Percentiles rank a stretch among this genome's conserved stretches.
These are phyloP conservation scores for barley (Hordeum vulgare) DNA, from an alignment of 176 grass and related monocot genomes.

Conservation along the genomic window DNA sequence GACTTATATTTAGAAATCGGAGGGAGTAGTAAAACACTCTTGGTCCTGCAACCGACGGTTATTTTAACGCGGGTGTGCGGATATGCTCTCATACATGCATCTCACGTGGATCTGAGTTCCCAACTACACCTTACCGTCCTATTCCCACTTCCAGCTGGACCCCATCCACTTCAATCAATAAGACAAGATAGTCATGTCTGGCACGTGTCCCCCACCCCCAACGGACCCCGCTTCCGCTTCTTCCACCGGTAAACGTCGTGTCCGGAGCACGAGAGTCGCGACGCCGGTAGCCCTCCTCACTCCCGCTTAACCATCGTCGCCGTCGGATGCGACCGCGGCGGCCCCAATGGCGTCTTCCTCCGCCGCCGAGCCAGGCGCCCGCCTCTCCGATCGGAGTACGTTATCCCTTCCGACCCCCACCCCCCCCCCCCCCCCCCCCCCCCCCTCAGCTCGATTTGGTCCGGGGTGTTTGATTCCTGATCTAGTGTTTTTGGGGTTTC, in stretches of 20 bases:
- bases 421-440: background rate
- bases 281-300: slow-evolving; percentile 6
- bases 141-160: background rate
- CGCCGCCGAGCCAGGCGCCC: slow-evolving; percentile 31
- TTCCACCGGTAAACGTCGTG: slow-evolving; percentile 18
- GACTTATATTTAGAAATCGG: too few species aligned
- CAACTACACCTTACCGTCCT: background rate
- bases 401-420: background rate
- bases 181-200: background rate
- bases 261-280: slow-evolving; percentile 1
- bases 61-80: too few species aligned
- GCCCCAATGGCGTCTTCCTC: slow-evolving; percentile 43
- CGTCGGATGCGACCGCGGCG: slow-evolving; percentile 34
- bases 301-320: background rate
- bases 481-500: background rate
- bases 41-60: too few species aligned
- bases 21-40: too few species aligned
- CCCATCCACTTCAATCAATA: background rate
- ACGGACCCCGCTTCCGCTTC: slow-evolving; percentile 21
- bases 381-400: slow-evolving; percentile 59
- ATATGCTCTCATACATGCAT: too few species aligned
- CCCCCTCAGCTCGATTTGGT: background rate
- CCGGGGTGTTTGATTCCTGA: background rate
- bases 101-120: background rate
- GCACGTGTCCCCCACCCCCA: slow-evolving; percentile 6